Evolutionary conservation across 257 asterid species (phyloP), one percentile per base, ranked within the genome.

Genomic region (Prunella vulgaris): DNA sequence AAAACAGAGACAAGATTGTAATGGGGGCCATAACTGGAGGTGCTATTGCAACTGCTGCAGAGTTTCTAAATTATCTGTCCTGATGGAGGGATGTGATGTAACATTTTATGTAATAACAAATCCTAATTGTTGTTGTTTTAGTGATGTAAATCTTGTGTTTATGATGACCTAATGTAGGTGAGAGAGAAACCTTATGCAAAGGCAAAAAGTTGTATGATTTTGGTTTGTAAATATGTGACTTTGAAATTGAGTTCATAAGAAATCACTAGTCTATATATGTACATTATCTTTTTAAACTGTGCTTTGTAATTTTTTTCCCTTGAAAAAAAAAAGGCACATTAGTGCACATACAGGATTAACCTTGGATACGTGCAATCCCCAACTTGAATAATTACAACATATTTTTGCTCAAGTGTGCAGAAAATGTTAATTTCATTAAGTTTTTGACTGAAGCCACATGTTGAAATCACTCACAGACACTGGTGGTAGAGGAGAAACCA

Each of bases 11-110:
- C 84, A 84, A 82, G 78, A 85, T 92, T 40, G 90, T 92, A 10
- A 46, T 74, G 75, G 90, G 84, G 74, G 92, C 94, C 75, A 89
- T 92, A 15, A 49, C 88, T 61, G 96, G 89, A 60, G 90, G 92
- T 68, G 98, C 96, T 0, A 64, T 87, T 68, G 98, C 98, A 21
- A 87, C 96, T 71, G 96, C 98, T 70, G 83, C 89, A 0, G 93
- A 81, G 74, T 79, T 90, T 78, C 75, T 87, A 74, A 81, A 72
- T 35, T 66, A 83, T 70, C 77, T 87, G 48, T 73, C 83, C 35
- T 89, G 79, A 84, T 64, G 53, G 30, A 2, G n/a, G 1, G 10
- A 53, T 21, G 3, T 21, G 10, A 8, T 7, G 13, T 40, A 3
- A 13, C 4, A 42, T 4, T 42, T 42, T 18, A 17, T 42, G 60